phyloP scores from a whole-genome alignment of 805 yeast species.

The Candida qinlingensis region DNA sequence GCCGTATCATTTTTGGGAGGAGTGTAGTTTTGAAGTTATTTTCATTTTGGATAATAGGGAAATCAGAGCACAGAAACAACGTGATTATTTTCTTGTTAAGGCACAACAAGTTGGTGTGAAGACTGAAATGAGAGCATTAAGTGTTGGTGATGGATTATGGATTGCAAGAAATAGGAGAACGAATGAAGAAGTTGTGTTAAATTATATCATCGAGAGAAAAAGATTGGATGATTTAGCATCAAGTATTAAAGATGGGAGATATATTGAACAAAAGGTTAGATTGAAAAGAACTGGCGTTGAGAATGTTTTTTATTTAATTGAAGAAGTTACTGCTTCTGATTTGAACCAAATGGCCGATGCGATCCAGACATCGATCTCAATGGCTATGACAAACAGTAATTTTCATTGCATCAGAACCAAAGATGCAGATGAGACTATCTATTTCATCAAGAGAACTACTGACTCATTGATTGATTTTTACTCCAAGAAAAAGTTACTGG shows the following conservation, averaged over 20 bases:
- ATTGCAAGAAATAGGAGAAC: conserved; percentile 62
- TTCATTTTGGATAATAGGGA: conserved; percentile 81
- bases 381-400: conserved; percentile 57
- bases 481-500: conserved; percentile 36
- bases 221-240: conserved; percentile 78
- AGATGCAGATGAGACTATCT: conserved; percentile 69
- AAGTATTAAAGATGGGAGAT: conserved; percentile 85
- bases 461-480: conserved; percentile 37
- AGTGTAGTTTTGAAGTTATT: conserved; percentile 51
- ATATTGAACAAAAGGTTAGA: conserved; percentile 79
- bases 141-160: conserved; percentile 91
- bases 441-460: conserved; percentile 48
- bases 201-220: conserved; percentile 87
- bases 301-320: conserved; percentile 72
- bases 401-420: conserved; percentile 66
- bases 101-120: conserved; percentile 44
- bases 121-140: conserved; percentile 49
- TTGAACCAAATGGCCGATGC: conserved; percentile 50
- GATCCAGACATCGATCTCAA: conserved; percentile 70
- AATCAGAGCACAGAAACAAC: conserved; percentile 57
- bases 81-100: conserved; percentile 62
- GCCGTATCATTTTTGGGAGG: conserved; percentile 48
- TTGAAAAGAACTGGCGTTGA: conserved; percentile 62
- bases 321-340: conserved; percentile 55
- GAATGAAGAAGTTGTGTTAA: conserved; percentile 60